Base-by-base conservation (phyloP, 148 eudicot species). In the Arbutus unedo region DNA sequence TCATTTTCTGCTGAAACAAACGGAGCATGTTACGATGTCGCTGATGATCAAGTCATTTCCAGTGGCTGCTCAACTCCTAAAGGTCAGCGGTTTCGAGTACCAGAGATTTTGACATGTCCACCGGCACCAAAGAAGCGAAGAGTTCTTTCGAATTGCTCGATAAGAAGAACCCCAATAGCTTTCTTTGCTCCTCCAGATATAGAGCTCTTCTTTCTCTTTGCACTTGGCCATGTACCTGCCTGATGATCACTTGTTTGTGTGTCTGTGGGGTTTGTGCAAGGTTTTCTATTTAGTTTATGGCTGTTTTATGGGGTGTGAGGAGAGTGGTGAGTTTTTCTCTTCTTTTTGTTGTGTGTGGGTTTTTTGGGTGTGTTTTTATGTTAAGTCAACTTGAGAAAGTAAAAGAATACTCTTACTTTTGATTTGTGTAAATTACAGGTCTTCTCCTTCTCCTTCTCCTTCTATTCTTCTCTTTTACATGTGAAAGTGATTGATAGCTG, bases 181-280 rank as follows among this genome's bases (percentile, higher is more conserved):
- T 84, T 84, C 74, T 84, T 84, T 57, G 79, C 86, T 49, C 80
- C 82, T 31, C 86, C 86, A 25, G 86, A 84, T 66, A 73, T 84
- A 74, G 86, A 84, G 76, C 86, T 84, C 67, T 84, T 84, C 76
- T 84, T 84, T 45, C 76, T 76, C 55, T 74, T 43, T 31, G 86
- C 86, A 0, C 79, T 80, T 15, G 55, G 76, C 31, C 76, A 64
- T 60, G 47, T 62, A 56, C 79, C 83, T 3, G 79, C 48, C 23
- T 75, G 31, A 31, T 77, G 76, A 80, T 74, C 19, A 3, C 59
- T 13, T 76, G 18, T 62, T 8, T 57, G 13, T 14, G 23, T 68
- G 44, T 38, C 23, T 59, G 41, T 60, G 60, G 68, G 68, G 11
- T 23, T 23, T 62, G 38, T 23, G 21, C 41, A 62, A 9, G 38